Percentiles rank a stretch among this genome's conserved stretches.
Conservation (phyloP, 1,139 yeast species). For the Blastobotrys petasosporus region DNA sequence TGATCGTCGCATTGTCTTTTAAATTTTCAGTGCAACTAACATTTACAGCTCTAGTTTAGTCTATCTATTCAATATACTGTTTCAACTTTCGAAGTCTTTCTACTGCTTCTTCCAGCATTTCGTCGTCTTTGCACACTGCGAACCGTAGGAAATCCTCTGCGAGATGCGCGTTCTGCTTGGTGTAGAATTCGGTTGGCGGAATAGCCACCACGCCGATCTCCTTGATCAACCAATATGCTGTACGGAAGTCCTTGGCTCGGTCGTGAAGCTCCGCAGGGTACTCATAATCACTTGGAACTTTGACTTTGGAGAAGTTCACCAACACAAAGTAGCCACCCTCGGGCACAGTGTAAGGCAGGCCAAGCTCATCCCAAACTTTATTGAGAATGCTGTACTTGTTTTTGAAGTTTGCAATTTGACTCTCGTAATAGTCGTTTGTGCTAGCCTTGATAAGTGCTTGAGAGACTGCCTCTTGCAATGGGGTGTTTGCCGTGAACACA, state of each 20-base stretch:
- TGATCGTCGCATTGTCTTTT: too few relatives aligned
- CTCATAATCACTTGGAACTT: slow-evolving; percentile 64
- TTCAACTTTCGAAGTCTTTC: slow-evolving; percentile 63
- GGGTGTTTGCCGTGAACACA: slow-evolving; percentile 83
- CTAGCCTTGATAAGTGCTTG: slow-evolving; percentile 62
- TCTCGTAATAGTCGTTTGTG: slow-evolving; percentile 57
- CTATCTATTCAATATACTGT: slow-evolving; percentile 42
- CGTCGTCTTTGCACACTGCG: slow-evolving; percentile 93
- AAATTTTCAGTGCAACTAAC: too few relatives aligned
- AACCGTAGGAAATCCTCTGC: slow-evolving; percentile 85
- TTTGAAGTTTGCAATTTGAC: slow-evolving; percentile 59
- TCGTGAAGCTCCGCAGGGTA: slow-evolving; percentile 63
- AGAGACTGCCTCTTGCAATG: slow-evolving; percentile 91
- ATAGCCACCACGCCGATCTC: slow-evolving; percentile 93
- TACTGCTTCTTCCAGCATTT: slow-evolving; percentile 72
- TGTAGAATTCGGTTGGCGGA: slow-evolving; percentile 91
- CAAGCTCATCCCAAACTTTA: slow-evolving; percentile 74
- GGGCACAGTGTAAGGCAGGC: slow-evolving; percentile 80
- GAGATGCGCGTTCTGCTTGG: slow-evolving; percentile 59
- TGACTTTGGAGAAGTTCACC: slow-evolving; percentile 77
- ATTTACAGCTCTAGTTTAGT: background rate
- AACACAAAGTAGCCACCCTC: slow-evolving; percentile 91
- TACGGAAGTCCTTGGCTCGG: slow-evolving; percentile 77
- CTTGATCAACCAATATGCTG: slow-evolving; percentile 87
- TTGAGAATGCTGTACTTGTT: slow-evolving; percentile 68